Base-by-base conservation (phyloP, 768 basidiomycete species). In the Suillus occidentalis region DNA sequence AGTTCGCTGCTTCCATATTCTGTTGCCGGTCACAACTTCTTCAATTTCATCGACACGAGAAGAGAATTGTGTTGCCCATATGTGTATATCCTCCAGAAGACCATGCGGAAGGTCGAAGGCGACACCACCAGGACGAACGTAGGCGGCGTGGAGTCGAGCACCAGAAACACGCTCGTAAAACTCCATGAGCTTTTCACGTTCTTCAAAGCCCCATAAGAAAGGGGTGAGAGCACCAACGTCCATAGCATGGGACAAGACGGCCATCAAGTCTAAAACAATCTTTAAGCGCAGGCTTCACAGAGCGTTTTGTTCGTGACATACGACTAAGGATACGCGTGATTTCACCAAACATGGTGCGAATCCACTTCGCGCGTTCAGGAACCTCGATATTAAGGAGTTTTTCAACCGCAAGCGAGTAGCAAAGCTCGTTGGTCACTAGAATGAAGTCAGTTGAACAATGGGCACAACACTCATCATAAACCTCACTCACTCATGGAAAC, bases 161-260 rank as follows among this genome's bases (percentile, higher is more conserved):
- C 97, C 97, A 10, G 96, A 98, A 47, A 99, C 97, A 63, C 97
- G 95, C 80, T 99, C 97, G 77, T 99, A 99, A 80, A 99, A 99
- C 75, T 99, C 97, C 97, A 99, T 99, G 68, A 99, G 88, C 83
- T 99, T 99, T 81, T 99, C 97, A 63, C 97, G 94, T 78, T 99
- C 97, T 79, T 99, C 97, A 84, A 99, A 99, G 71, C 97, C 97
- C 95, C 97, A 99, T 37, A 99, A 83, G 89, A 98, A 99, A 43
- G 97, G 97, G 2, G 97, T 99, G 12, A 99, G 87, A 65, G 94
- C 97, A 75, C 97, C 97, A 67, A 99, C 97, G 73, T 99, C 95
- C 92, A 95, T 95, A 61, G 92, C 90, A 77, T 96, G 94, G 2
- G 96, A 93, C 49, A 99, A 85, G 66, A 98, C 85, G 66, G 97